Evolutionary conservation across 768 basidiomycete genomes (phyloP), one percentile per base, ranked within the genome.

Genomic region (Daedaleopsis nitida): DNA sequence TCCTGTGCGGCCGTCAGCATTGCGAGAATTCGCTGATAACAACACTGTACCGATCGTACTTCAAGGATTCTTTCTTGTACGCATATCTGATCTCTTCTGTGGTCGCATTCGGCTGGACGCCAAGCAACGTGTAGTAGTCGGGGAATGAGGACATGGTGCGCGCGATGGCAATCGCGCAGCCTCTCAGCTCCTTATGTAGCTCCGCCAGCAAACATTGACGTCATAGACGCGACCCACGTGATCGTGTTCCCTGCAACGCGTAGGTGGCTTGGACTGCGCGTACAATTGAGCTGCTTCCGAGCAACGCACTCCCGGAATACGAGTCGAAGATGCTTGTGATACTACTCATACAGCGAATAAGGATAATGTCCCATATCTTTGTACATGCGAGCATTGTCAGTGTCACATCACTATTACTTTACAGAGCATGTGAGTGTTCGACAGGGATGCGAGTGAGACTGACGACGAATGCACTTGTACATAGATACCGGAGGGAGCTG

Each of bases 51-150:
- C 27, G 7, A 7, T 3, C 72, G 52, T 60, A 87, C 90, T 80
- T 89, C 54, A 94, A 72, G 1, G 90, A 93, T 72, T 92, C 91
- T 65, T 80, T 87, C 75, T 85, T 89, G 76, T 94, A 94, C 0
- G 88, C 91, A 65, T 86, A 86, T 39, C 85, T 81, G 52, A 94
- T 78, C 48, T 93, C 87, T 32, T 93, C 89, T 19, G 81, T 74
- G 1, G 85, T 84, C 12, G 89, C 88, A 60, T 78, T 79, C 70
- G 77, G 80, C 8, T 80, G 65, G 16, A 91, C 66, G 60, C 67
- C 66, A 52, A 94, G 78, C 21, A 94, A 78, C 24, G 78, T 76
- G 70, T 94, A 94, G 69, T 94, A 94, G 71, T 92, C 89, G 13
- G 91, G 91, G 68, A 93, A 88, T 34, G 81, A 76, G 53, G 91